Conservation (phyloP, 768 basidiomycete genomes). For the Kwoniella dejecticola region DNA sequence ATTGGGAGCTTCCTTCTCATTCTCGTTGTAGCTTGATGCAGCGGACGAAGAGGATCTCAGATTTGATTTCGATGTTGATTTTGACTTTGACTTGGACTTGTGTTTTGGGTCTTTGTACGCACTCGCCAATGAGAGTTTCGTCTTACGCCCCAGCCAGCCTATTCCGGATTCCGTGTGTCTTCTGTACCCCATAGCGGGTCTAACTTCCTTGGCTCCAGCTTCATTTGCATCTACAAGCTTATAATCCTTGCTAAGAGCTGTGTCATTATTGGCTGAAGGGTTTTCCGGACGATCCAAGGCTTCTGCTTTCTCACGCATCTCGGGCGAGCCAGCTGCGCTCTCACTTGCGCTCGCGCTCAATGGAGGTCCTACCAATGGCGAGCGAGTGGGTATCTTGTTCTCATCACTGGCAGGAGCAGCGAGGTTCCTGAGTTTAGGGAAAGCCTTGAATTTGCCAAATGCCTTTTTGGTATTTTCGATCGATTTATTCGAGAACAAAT, state of each 20-base stretch:
- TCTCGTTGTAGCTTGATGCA: too few species aligned
- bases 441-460: slow-evolving; percentile 32
- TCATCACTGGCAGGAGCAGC: not conserved
- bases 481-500: slow-evolving; percentile 11
- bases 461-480: slow-evolving; percentile 31
- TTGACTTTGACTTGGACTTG: not conserved
- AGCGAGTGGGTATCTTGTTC: not conserved
- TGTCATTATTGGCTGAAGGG: not conserved
- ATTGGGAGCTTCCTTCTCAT: too few species aligned
- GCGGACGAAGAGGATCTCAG: not conserved
- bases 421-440: slow-evolving; percentile 19
- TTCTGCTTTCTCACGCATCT: too few species aligned
- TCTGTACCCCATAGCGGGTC: slow-evolving; percentile 7
- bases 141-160: slow-evolving; percentile 8
- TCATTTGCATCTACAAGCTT: too few species aligned
- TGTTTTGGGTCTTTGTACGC: not conserved
- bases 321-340: not conserved
- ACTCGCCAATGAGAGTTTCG: not conserved
- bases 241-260: not conserved
- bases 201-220: not conserved
- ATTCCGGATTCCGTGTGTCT: slow-evolving; percentile 15
- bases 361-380: not conserved
- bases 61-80: not conserved
- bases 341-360: not conserved
- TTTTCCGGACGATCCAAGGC: not conserved